These are phyloP conservation scores for Cryphonectria nitschkei DNA, from an alignment of 2,329 filamentous ascomycete species.

Conservation along the genomic window DNA sequence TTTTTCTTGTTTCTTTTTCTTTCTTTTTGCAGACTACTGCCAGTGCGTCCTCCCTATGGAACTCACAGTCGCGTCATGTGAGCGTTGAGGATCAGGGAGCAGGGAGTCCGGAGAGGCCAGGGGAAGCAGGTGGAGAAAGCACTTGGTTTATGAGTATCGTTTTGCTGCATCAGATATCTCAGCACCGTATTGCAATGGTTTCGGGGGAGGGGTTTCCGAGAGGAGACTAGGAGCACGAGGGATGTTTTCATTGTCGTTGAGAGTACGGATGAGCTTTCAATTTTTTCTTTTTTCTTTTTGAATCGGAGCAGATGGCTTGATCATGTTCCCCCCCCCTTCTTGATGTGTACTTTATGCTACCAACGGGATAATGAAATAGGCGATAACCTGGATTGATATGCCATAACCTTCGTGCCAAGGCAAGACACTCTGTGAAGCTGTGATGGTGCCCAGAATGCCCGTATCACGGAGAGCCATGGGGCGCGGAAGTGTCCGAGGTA, in stretches of 20 bases:
- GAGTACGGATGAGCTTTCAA: conserved; percentile 1
- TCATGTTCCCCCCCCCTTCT: conserved; percentile 5
- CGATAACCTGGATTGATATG: conserved; percentile 22
- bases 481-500: too few species aligned
- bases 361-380: conserved; percentile 29
- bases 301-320: conserved; percentile 24
- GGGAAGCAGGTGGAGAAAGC: neutral
- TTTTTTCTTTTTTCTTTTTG: conserved; percentile 21
- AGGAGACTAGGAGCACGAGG: neutral
- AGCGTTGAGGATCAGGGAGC: neutral
- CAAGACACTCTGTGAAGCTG: neutral
- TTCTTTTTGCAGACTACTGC: neutral
- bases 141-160: neutral
- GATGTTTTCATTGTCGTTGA: neutral
- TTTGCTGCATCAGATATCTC: neutral
- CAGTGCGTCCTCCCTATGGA: neutral
- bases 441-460: neutral
- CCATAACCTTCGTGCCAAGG: neutral
- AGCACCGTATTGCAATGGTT: neutral
- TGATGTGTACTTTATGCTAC: conserved; percentile 28
- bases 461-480: neutral
- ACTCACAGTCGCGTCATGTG: neutral
- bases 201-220: neutral
- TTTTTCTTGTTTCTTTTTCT: neutral
- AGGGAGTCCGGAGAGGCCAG: neutral